A percentile compares a stretch with the other conserved stretches of the same genome.
phyloP scores from a whole-genome alignment of 495 filamentous ascomycete genomes.

The Penicillium tannophilum region DNA sequence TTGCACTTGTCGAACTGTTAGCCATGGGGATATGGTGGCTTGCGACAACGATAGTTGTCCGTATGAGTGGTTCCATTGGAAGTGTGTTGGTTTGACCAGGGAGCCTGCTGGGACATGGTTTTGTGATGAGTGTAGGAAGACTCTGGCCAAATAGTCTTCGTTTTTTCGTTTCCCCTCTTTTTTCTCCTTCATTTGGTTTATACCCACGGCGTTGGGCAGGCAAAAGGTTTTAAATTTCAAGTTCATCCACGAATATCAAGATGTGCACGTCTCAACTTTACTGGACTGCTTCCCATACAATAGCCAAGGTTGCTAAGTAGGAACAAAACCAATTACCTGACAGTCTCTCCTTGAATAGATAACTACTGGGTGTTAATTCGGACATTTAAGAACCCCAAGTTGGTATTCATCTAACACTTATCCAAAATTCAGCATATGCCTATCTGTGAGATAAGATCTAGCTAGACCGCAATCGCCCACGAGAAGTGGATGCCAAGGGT shows the following conservation, averaged over 20 bases:
- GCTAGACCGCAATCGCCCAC: slow-evolving; percentile 15
- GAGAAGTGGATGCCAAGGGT: slow-evolving; percentile 5
- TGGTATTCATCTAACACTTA: slow-evolving; percentile 9
- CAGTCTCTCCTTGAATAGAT: too few species aligned
- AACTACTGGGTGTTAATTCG: not conserved
- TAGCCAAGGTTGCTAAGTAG: not conserved
- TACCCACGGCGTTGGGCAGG: slow-evolving; percentile 24
- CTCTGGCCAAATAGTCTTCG: slow-evolving; percentile 48
- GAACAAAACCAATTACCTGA: not conserved
- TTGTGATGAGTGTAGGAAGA: slow-evolving; percentile 77
- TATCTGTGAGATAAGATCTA: slow-evolving; percentile 13
- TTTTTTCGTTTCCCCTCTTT: slow-evolving; percentile 9
- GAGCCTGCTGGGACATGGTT: slow-evolving; percentile 94
- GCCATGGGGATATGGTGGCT: slow-evolving; percentile 96
- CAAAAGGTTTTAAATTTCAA: not conserved
- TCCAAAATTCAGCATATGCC: slow-evolving; percentile 8
- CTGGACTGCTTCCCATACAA: not conserved
- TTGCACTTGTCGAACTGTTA: slow-evolving; percentile 89
- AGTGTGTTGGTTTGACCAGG: slow-evolving; percentile 83
- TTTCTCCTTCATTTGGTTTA: slow-evolving; percentile 14
- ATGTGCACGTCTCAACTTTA: not conserved
- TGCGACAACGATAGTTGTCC: slow-evolving; percentile 93
- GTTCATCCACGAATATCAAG: not conserved
- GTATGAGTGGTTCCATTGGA: slow-evolving; percentile 99
- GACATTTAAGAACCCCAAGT: not conserved